These are phyloP conservation scores for Neurospora sp. DNA, from an alignment of 495 filamentous ascomycete species.

Conservation along the genomic window DNA sequence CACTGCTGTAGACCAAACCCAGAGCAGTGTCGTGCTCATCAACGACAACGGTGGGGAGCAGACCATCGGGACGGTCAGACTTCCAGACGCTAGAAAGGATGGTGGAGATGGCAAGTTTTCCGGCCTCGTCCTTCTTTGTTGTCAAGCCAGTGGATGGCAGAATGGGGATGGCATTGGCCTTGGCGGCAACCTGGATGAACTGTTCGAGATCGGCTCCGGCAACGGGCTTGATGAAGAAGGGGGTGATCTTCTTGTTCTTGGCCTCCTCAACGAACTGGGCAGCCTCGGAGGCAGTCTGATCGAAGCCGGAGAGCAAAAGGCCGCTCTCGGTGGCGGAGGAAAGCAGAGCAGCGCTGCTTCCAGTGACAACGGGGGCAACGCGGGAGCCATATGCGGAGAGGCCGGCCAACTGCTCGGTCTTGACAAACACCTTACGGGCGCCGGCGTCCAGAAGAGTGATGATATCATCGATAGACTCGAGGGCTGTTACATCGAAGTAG, in stretches of 20 bases:
- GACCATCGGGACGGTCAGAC: conserved; percentile 74
- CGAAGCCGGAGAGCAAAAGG: conserved; percentile 36
- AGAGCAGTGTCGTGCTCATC: conserved; percentile 81
- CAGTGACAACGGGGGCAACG: conserved; percentile 32
- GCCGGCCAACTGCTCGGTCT: conserved; percentile 47
- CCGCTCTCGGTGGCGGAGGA: conserved; percentile 28
- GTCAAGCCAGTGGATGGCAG: conserved; percentile 63
- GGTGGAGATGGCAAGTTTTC: conserved; percentile 54
- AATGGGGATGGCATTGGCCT: conserved; percentile 60
- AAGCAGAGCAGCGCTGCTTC: conserved; percentile 14
- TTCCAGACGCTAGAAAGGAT: conserved; percentile 59
- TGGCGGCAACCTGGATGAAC: conserved; percentile 43
- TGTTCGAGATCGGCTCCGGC: conserved; percentile 36
- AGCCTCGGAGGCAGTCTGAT: conserved; percentile 28
- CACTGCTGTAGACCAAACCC: conserved; percentile 86
- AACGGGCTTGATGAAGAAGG: conserved; percentile 37
- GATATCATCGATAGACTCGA: conserved; percentile 59
- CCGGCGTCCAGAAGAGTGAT: conserved; percentile 76
- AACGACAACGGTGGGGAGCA: conserved; percentile 79
- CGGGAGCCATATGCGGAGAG: conserved; percentile 34
- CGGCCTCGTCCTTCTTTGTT: conserved; percentile 45
- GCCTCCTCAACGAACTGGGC: conserved; percentile 34
- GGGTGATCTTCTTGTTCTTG: conserved; percentile 33
- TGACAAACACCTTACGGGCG: conserved; percentile 77
- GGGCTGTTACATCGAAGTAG: conserved; percentile 66